These are phyloP conservation scores for Vitis labrusca DNA, from an alignment of 164 flowering plant genomes.

Conservation along the genomic window DNA sequence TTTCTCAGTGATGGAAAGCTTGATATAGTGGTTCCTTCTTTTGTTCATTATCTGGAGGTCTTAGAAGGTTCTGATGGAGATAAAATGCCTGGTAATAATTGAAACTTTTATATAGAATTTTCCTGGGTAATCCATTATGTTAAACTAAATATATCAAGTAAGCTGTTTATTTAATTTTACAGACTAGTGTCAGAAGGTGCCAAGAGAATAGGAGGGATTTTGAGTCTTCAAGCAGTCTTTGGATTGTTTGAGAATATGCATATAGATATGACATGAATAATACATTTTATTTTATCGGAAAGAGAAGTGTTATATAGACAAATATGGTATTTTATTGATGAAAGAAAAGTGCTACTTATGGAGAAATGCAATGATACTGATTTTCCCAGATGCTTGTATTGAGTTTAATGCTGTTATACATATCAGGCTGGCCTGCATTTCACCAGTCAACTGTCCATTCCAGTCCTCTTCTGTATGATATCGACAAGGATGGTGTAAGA, in stretches of 20 bases:
- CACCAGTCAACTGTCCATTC: conserved; percentile 97
- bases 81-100: conserved; percentile 76
- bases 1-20: conserved; percentile 90
- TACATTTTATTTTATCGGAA: too few relatives aligned
- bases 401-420: neutral
- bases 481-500: conserved; percentile 97
- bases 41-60: conserved; percentile 97
- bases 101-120: neutral
- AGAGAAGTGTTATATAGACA: too few relatives aligned
- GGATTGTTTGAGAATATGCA: too few relatives aligned
- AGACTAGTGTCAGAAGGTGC: too few relatives aligned
- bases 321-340: too few relatives aligned
- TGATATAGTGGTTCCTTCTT: conserved; percentile 94
- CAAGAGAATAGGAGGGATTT: too few relatives aligned
- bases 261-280: too few relatives aligned
- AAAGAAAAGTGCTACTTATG: neutral
- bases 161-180: too few relatives aligned
- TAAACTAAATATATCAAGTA: neutral
- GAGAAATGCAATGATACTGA: neutral
- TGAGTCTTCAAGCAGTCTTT: too few relatives aligned
- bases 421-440: conserved; percentile 96
- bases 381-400: neutral
- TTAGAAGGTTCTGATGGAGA: conserved; percentile 99
- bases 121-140: neutral
- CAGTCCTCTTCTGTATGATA: conserved; percentile 90